Evolutionary conservation across 768 basidiomycete genomes (phyloP).

Genomic region (Tylopilus felleus): DNA sequence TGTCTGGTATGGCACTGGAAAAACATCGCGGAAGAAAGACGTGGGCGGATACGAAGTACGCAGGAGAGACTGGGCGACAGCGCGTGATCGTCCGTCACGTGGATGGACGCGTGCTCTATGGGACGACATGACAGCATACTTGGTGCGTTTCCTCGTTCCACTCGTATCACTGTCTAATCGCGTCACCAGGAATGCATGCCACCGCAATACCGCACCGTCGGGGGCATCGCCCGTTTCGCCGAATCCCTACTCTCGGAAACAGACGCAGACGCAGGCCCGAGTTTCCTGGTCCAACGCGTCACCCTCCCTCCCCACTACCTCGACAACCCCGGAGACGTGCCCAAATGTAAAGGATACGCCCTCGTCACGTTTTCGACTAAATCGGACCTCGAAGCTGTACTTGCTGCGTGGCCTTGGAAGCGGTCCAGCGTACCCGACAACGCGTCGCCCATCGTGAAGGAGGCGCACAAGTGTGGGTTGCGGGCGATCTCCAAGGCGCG

Average conservation of each 20-base stretch:
- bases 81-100: conserved; percentile 20
- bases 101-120: conserved; percentile 46
- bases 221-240: conserved; percentile 48
- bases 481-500: conserved; percentile 50
- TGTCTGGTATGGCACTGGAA: conserved; percentile 34
- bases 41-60: conserved; percentile 65
- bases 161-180: neutral
- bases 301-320: conserved; percentile 60
- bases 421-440: conserved; percentile 2
- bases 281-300: conserved; percentile 47
- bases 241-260: conserved; percentile 30
- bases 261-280: neutral
- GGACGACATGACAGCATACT: conserved; percentile 62
- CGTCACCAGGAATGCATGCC: conserved; percentile 67
- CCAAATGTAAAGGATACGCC: conserved; percentile 73
- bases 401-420: conserved; percentile 57
- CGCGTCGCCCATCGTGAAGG: conserved; percentile 21
- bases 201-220: conserved; percentile 44
- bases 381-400: conserved; percentile 41
- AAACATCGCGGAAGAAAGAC: conserved; percentile 30
- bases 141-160: conserved; percentile 39
- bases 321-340: conserved; percentile 51
- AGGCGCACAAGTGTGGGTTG: conserved; percentile 59
- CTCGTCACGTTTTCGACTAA: conserved; percentile 52
- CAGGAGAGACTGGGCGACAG: conserved; percentile 42